phyloP scores from a whole-genome alignment of 805 yeast species.

The Candida awuae region DNA sequence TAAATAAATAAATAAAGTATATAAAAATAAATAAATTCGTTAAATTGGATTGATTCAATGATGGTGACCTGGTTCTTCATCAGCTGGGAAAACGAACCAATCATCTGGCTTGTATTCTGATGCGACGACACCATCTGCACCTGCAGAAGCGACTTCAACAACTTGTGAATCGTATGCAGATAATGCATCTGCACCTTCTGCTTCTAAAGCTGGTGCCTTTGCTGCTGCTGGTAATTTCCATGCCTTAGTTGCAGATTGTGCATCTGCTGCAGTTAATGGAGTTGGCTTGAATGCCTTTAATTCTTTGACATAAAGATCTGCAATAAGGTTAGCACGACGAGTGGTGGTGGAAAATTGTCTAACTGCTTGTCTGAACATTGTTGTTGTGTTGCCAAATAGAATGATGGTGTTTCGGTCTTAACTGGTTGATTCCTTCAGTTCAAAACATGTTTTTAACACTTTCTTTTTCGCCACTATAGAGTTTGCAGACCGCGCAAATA shows the following conservation, averaged over 20 bases:
- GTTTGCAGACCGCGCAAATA: not conserved
- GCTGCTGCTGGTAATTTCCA: slow-evolving; percentile 83
- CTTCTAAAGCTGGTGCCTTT: slow-evolving; percentile 61
- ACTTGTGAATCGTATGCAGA: slow-evolving; percentile 58
- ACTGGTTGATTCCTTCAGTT: too few relatives aligned
- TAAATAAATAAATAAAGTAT: not conserved
- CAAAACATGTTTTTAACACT: too few relatives aligned
- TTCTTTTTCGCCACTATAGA: too few relatives aligned
- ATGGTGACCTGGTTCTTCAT: slow-evolving; percentile 36
- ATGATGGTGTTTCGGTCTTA: not conserved
- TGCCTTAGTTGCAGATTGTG: slow-evolving; percentile 70
- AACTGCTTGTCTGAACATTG: slow-evolving; percentile 20
- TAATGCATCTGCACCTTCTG: slow-evolving; percentile 56
- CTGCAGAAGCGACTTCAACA: slow-evolving; percentile 64
- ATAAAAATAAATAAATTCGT: not conserved
- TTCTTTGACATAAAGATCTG: slow-evolving; percentile 82
- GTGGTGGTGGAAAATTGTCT: slow-evolving; percentile 24
- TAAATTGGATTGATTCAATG: slow-evolving; percentile 7
- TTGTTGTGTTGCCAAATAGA: slow-evolving; percentile 2
- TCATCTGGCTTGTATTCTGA: slow-evolving; percentile 50
- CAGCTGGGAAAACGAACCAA: slow-evolving; percentile 77
- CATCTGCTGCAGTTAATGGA: slow-evolving; percentile 61
- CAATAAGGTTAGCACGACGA: slow-evolving; percentile 45
- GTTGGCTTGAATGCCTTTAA: slow-evolving; percentile 84
- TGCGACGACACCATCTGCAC: slow-evolving; percentile 33